These are phyloP conservation scores for Cyberlindnera suaveolens DNA, from an alignment of 805 yeast genomes.

Conservation along the genomic window DNA sequence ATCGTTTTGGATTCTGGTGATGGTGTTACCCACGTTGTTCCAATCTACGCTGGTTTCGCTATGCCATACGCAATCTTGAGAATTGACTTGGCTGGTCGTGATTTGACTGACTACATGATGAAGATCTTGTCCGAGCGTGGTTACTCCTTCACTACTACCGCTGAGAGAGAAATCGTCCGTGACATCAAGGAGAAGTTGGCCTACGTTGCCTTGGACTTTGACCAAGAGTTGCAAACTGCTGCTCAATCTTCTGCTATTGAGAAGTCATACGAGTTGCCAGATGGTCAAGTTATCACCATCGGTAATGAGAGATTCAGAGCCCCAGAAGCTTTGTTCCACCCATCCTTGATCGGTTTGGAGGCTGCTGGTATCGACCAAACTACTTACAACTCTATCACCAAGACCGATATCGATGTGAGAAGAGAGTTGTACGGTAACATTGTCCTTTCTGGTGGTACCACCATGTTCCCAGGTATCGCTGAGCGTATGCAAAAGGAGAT, in stretches of 20 bases:
- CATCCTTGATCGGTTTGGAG: conserved; percentile 84
- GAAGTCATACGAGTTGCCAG: conserved; percentile 99
- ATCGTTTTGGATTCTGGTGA: conserved; percentile 99
- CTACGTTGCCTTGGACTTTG: conserved; percentile 98
- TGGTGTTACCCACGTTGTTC: conserved; percentile 99
- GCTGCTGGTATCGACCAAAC: conserved; percentile 99
- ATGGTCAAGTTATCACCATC: conserved; percentile 98
- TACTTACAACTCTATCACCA: conserved; percentile 66
- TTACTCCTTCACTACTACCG: conserved; percentile 96
- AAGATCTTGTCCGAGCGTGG: conserved; percentile 98
- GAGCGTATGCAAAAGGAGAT: conserved; percentile 99
- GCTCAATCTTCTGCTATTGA: conserved; percentile 97
- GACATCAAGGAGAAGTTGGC: conserved; percentile 95
- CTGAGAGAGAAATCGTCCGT: conserved; percentile 94
- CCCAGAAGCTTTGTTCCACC: conserved; percentile 99
- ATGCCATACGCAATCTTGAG: conserved; percentile 98
- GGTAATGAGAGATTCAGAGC: conserved; percentile 99
- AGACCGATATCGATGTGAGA: conserved; percentile 99
- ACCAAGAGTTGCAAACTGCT: conserved; percentile 99
- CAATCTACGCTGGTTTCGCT: conserved; percentile 99
- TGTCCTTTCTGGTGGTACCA: conserved; percentile 99
- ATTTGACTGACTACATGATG: conserved; percentile 98
- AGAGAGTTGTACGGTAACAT: conserved; percentile 98
- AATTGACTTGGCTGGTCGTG: conserved; percentile 99
- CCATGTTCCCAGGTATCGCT: conserved; percentile 99